phyloP scores from a whole-genome alignment of 2,329 filamentous ascomycete species.

The Nemania serpens region DNA sequence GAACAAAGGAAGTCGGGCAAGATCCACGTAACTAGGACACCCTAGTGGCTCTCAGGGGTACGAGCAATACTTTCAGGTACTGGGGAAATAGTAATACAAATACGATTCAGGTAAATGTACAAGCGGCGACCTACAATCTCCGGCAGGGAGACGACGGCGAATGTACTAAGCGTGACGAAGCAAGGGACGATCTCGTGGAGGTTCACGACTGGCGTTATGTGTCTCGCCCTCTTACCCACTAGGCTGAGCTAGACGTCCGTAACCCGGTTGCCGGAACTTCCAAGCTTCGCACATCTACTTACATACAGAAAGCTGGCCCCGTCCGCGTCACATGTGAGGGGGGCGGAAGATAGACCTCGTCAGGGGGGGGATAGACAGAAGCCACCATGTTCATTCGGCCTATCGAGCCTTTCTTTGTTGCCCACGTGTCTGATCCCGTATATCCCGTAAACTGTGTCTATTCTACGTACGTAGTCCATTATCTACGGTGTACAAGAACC shows the following conservation, averaged over 20 bases:
- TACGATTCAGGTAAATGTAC: not conserved
- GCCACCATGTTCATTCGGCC: not conserved
- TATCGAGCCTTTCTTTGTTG: not conserved
- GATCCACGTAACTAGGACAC: not conserved
- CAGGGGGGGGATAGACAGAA: not conserved
- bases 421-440: not conserved
- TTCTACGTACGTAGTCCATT: not conserved
- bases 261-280: constrained; percentile 24
- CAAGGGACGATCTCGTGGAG: not conserved
- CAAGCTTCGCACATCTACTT: not conserved
- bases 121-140: not conserved
- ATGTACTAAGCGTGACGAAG: not conserved
- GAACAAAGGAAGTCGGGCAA: not conserved
- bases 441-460: not conserved
- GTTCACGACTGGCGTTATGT: not conserved
- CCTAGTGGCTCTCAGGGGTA: not conserved
- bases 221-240: not conserved
- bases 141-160: not conserved
- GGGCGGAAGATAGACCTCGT: not conserved
- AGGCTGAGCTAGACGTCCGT: constrained; percentile 2
- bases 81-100: no score
- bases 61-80: not conserved
- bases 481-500: not conserved
- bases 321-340: constrained; percentile 3
- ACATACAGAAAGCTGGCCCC: not conserved